A percentile compares a stretch with the other conserved stretches of the same genome.
These are phyloP conservation scores for Plasmodium cynomolgi DNA, from an alignment of 169 alveolate species.

Conservation along the genomic window DNA sequence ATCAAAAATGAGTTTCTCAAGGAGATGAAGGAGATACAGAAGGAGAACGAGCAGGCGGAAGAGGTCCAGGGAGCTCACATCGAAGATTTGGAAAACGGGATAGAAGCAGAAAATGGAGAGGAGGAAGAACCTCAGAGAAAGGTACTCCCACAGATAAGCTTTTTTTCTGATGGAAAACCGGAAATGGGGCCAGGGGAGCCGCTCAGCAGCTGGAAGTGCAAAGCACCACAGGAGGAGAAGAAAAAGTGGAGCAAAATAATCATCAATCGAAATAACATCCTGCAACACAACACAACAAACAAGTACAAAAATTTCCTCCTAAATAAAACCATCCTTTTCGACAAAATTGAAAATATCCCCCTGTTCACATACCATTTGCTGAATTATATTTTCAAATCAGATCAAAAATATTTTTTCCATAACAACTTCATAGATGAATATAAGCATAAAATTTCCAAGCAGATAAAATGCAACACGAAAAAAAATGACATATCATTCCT, in stretches of 20 bases:
- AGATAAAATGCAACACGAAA: conserved; percentile 61
- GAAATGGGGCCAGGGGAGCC: neutral
- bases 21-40: conserved; percentile 42
- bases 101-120: neutral
- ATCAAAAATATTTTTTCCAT: conserved; percentile 55
- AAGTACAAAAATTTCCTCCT: conserved; percentile 57
- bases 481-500: conserved; percentile 49
- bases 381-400: conserved; percentile 50
- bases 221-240: conserved; percentile 1
- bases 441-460: conserved; percentile 56
- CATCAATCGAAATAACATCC: conserved; percentile 67
- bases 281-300: conserved; percentile 68
- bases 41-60: neutral
- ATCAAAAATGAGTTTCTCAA: conserved; percentile 52
- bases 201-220: neutral
- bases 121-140: neutral
- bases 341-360: conserved; percentile 47
- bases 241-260: conserved; percentile 70
- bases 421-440: conserved; percentile 65
- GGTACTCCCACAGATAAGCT: neutral
- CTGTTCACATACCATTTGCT: conserved; percentile 46
- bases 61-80: neutral
- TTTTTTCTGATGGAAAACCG: neutral
- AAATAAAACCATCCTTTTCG: conserved; percentile 44
- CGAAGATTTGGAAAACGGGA: neutral